phyloP scores from a whole-genome alignment of 169 alveolate genomes.

The Plasmodium malariae region DNA sequence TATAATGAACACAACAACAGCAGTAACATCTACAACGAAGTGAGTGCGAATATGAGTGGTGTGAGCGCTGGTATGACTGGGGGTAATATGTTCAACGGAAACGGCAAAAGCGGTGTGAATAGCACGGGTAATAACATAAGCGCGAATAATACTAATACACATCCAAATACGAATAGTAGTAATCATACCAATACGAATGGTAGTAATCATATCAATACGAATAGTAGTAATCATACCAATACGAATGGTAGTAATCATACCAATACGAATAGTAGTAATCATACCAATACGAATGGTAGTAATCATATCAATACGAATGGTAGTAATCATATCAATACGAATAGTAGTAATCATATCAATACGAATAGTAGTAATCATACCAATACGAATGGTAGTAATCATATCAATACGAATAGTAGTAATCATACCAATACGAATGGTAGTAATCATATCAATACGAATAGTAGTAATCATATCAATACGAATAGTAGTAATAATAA shows the following conservation, averaged over 20 bases:
- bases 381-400: not conserved
- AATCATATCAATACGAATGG: not conserved
- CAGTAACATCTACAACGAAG: constrained; percentile 7
- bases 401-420: not conserved
- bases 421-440: not conserved
- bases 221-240: not conserved
- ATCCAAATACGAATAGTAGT: not conserved
- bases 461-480: not conserved
- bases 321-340: not conserved
- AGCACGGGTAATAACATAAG: not conserved
- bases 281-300: not conserved
- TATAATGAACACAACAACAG: not conserved
- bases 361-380: not conserved
- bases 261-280: not conserved
- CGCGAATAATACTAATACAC: not conserved
- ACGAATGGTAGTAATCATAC: not conserved
- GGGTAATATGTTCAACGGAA: not conserved
- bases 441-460: not conserved
- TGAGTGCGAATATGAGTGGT: not conserved
- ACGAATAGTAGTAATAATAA: not conserved
- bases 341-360: not conserved
- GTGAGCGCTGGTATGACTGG: not conserved
- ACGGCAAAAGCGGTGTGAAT: not conserved
- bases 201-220: not conserved
- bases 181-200: not conserved